Evolutionary conservation across 2,329 filamentous ascomycete species (phyloP).

Genomic region (Cyphellophora europaea): DNA sequence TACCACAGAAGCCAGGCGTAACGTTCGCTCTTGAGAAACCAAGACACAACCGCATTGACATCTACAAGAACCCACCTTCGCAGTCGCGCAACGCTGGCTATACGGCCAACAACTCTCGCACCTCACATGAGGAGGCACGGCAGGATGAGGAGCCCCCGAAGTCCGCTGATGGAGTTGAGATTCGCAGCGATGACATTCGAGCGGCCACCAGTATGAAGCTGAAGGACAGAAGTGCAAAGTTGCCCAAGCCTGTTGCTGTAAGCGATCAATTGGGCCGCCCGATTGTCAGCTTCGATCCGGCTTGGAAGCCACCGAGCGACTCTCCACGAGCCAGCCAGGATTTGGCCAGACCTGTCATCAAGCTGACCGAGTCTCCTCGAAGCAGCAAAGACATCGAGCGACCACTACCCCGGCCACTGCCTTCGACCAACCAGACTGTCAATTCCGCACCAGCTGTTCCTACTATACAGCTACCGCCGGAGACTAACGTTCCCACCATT

Average conservation of each 20-base stretch:
- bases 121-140: slow-evolving; percentile 16
- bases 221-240: slow-evolving; percentile 74
- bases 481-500: slow-evolving; percentile 6
- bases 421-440: slow-evolving; percentile 6
- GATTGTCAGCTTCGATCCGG: slow-evolving; percentile 91
- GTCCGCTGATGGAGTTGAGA: slow-evolving; percentile 70
- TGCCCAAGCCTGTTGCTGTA: slow-evolving; percentile 82
- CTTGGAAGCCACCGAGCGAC: slow-evolving; percentile 49
- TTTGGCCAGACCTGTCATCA: slow-evolving; percentile 15
- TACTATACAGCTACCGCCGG: slow-evolving; percentile 34
- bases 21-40: slow-evolving; percentile 12
- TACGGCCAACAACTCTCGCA: slow-evolving; percentile 49
- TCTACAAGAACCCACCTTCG: slow-evolving; percentile 72
- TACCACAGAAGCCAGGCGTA: slow-evolving; percentile 34
- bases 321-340: slow-evolving; percentile 29
- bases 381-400: slow-evolving; percentile 2
- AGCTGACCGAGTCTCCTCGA: slow-evolving; percentile 11
- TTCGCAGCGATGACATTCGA: slow-evolving; percentile 78
- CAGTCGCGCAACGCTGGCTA: slow-evolving; percentile 78
- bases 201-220: slow-evolving; percentile 83
- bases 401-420: slow-evolving; percentile 8
- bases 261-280: slow-evolving; percentile 83
- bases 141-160: slow-evolving; percentile 39
- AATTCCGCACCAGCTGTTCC: slow-evolving; percentile 9
- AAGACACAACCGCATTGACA: slow-evolving; percentile 53